Base-by-base conservation (phyloP, 2,329 filamentous ascomycete species). In the Grosmannia clavigera region DNA sequence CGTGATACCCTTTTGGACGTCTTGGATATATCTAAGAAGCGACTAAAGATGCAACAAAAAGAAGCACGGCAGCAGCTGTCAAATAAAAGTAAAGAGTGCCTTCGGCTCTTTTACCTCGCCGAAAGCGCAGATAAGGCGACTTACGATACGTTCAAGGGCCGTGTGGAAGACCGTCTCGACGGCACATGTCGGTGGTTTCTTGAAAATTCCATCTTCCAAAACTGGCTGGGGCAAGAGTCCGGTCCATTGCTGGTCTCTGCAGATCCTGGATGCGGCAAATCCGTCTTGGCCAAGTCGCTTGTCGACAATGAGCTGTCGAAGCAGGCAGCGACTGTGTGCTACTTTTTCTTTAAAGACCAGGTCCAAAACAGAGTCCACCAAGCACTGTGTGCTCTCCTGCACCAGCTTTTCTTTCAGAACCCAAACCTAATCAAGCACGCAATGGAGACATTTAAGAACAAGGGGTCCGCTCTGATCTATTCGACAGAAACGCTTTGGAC, bases 281-380 rank as follows among this genome's bases (percentile, higher is more conserved):
- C 72, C 0, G 71, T 70, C 46, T 57, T 75, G 43, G 68, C 73
- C 10, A 70, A 66, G 52, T 69, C 68, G 53, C 66, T 74, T 0
- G 62, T 73, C 22, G 68, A 73, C 51, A 38, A 67, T 6, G 58
- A 50, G 7, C 61, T 74, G 1, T 65, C 64, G n/a, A 9, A 53
- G 25, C 29, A 25, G 3, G 19, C 11, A 11, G 19, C 31, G 7
- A 68, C 66, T 0, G 66, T 73, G 3, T 75, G 72, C 63, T 76
- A 76, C 65, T 76, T 75, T 61, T 77, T 76, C 60, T 76, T 76
- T 65, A 75, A 75, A 60, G 70, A 73, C 40, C 62, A 70, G 59
- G 67, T 70, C 48, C 73, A 75, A 54, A 69, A 73, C 40, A 73
- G 64, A 1, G 59, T 68, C 29, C 46, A 61, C 0, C 69, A 72